Percentiles rank a stretch among this genome's conserved stretches.
Evolutionary conservation across 2,329 filamentous ascomycete species (phyloP).

Genomic region (Thelonectria discophora): DNA sequence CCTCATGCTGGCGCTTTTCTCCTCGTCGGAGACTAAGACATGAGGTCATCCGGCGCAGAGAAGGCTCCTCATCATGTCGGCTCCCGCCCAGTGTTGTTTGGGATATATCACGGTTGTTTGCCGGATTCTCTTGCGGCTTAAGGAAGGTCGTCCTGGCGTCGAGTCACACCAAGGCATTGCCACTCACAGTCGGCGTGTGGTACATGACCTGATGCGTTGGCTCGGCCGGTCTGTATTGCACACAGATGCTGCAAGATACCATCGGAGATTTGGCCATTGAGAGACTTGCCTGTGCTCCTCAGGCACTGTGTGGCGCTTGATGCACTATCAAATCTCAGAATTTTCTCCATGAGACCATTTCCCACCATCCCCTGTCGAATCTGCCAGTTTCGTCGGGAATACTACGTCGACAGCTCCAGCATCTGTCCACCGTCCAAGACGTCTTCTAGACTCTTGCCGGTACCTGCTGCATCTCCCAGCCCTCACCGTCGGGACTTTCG

Average conservation of each 20-base stretch:
- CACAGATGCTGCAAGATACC: conserved; percentile 27
- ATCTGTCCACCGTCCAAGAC: background rate
- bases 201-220: conserved; percentile 5
- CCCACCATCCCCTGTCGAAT: background rate
- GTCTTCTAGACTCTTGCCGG: conserved; percentile 6
- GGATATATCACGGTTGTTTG: background rate
- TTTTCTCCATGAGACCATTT: background rate
- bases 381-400: background rate
- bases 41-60: background rate
- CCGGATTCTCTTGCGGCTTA: background rate
- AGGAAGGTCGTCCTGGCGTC: conserved; percentile 5
- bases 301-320: conserved; percentile 1
- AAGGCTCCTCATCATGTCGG: background rate
- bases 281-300: background rate
- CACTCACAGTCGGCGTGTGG: background rate
- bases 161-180: background rate
- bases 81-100: background rate
- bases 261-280: conserved; percentile 16
- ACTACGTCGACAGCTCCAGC: background rate
- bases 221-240: conserved; percentile 9
- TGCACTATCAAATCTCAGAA: background rate
- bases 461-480: conserved; percentile 5
- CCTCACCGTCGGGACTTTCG: conserved; percentile 8
- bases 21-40: background rate
- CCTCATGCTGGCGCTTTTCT: background rate